Base-by-base conservation (phyloP, 108 stramenopile genomes). In the Nitzschia palea region DNA sequence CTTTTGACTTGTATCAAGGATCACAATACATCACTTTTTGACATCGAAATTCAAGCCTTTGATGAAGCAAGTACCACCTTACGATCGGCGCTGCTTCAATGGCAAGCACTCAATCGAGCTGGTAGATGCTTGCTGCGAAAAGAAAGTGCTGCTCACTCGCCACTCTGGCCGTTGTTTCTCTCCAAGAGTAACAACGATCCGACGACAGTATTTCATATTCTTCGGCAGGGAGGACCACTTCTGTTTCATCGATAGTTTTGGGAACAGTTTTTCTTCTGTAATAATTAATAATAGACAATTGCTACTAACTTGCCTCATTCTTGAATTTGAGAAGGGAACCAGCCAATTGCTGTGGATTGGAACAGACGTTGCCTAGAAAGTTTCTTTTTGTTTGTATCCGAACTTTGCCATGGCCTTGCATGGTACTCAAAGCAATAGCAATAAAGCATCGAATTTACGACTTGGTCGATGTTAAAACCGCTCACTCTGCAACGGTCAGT, bases 151-250 rank as follows among this genome's bases (percentile, higher is more conserved):
- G 61, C 60, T 5, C 32, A 45, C 0, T n/a, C 9, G 6, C 33
- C 20, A 2, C 37, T 71, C 3, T 71, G 70, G 70, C 28, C 70
- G 20, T 37, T 53, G 40, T 51, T 42, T 5, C 37, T 71, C 32
- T 22, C 23, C 27, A 62, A 62, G 23, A 27, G 34, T n/a, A 43
- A 17, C 27, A 29, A 31, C 15, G 26, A 53, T 27, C 62, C 70
- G 30, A 25, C 31, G 12, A 27, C 53, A 2, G 20, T 71, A 17
- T 71, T 36, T 31, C 25, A 62, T 31, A 37, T 71, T 5, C 20
- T 71, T 5, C 60, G 33, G 20, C 44, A 62, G 22, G 70, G 61
- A 18, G 59, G 47, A 20, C 47, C 47, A 20, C 47, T 20, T 4
- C 18, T 48, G 8, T 48, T 48, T 48, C 18, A 20, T 10, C 6